Base-by-base conservation (phyloP, 2,329 filamentous ascomycete genomes). In the Xylaria polymorpha region DNA sequence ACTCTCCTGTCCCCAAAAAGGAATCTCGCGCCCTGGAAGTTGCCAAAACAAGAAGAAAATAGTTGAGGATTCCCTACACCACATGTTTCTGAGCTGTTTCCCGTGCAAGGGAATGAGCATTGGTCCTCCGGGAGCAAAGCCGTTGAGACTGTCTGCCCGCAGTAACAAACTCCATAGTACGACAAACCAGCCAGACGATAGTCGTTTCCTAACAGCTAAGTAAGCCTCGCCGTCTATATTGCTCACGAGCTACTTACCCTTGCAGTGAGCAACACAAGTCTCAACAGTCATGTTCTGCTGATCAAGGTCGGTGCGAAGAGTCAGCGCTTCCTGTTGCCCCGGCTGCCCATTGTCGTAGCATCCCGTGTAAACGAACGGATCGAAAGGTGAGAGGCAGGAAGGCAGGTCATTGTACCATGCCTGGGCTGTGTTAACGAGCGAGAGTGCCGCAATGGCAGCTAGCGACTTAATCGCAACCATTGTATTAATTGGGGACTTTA, bases 41-140 rank as follows among this genome's bases (percentile, higher is more conserved):
- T 29, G 4, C 25, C 25, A 29, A 29, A 29, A 29, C 25, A 29
- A 29, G 25, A 29, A 29, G 25, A 29, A 29, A 29, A 29, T 29
- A 29, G 25, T 29, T 29, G 25, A 29, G 25, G 25, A 29, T 29
- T 29, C 25, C 25, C 4, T 29, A 29, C 68, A n/a, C 83, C 79
- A 74, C 80, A 86, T 6, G 71, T 72, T 25, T 73, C 51, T n/a
- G 74, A 73, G 48, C 76, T 78, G 80, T 86, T 82, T 46, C 82
- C 83, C 35, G 78, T 84, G 76, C 88, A 85, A 10, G 85, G 80
- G 64, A 88, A 87, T 76, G 83, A 88, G 73, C 90, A 91, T 44
- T 88, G 82, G 18, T 85, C 80, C 22, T 84, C 83, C 3, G 81
- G 76, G 18, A 91, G 77, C 71, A 82, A 82, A 73, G 87, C 85